Percentiles rank a stretch among this genome's conserved stretches.
These are phyloP conservation scores for Neurospora crassa DNA, from an alignment of 2,329 filamentous ascomycete species.

Conservation along the genomic window DNA sequence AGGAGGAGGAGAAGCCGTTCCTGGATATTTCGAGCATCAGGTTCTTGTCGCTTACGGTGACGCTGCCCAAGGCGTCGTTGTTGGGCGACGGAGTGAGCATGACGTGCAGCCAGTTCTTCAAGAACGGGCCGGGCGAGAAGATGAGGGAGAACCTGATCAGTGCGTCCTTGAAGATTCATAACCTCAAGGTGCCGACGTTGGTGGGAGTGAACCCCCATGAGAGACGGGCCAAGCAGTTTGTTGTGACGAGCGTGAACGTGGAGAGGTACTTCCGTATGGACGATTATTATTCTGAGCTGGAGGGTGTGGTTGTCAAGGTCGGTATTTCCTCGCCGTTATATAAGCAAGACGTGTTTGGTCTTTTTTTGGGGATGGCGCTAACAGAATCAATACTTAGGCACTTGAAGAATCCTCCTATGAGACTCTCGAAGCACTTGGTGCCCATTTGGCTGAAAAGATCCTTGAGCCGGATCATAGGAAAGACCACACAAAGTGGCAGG, in stretches of 20 bases:
- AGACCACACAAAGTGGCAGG: slow-evolving; percentile 35
- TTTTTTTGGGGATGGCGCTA: background rate
- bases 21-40: slow-evolving; percentile 29
- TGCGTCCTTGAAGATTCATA: slow-evolving; percentile 38
- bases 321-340: background rate
- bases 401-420: slow-evolving; percentile 49
- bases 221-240: slow-evolving; percentile 54
- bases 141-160: background rate
- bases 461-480: slow-evolving; percentile 31
- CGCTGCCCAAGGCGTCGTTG: slow-evolving; percentile 59
- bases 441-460: slow-evolving; percentile 36
- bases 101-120: slow-evolving; percentile 34
- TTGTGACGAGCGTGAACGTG: slow-evolving; percentile 53
- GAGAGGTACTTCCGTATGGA: slow-evolving; percentile 36
- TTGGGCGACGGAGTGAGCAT: slow-evolving; percentile 51
- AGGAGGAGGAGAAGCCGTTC: slow-evolving; percentile 23
- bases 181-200: slow-evolving; percentile 54
- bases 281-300: slow-evolving; percentile 47
- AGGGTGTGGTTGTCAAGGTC: slow-evolving; percentile 50
- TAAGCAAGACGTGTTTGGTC: too few species aligned
- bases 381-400: slow-evolving; percentile 28
- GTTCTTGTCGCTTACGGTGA: slow-evolving; percentile 42
- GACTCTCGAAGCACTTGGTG: slow-evolving; percentile 53
- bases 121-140: slow-evolving; percentile 9
- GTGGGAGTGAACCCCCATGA: slow-evolving; percentile 68